phyloP scores from a whole-genome alignment of 805 yeast genomes.

The Schizosaccharomyces japonicus region DNA sequence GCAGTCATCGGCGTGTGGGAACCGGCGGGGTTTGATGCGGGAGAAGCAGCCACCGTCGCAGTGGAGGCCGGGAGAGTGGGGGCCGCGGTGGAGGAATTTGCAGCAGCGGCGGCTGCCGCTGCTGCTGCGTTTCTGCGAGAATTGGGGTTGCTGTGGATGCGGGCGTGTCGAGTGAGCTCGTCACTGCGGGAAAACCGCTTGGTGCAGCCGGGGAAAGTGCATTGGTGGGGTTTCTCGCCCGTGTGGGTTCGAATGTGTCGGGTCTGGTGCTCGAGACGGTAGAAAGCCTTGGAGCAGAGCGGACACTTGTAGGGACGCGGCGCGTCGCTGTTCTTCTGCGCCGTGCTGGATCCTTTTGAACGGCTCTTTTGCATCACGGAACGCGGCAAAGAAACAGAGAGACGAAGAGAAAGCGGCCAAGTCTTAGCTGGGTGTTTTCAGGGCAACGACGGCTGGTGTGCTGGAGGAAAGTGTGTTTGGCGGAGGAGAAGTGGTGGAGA shows the following conservation, averaged over 20 bases:
- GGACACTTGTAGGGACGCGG: conserved; percentile 66
- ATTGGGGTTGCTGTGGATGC: conserved; percentile 1
- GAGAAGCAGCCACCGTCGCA: not conserved
- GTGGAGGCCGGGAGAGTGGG: not conserved
- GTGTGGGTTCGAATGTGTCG: conserved; percentile 82
- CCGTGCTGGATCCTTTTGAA: no score
- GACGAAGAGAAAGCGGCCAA: no score
- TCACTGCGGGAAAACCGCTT: not conserved
- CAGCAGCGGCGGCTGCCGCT: not conserved
- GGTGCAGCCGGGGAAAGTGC: conserved; percentile 28
- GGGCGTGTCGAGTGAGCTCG: conserved; percentile 1
- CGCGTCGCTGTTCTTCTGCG: not conserved
- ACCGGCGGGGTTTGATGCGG: not conserved
- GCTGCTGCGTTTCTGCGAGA: not conserved
- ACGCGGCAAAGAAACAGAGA: no score
- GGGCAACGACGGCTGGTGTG: no score
- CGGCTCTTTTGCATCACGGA: no score
- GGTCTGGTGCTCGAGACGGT: conserved; percentile 72
- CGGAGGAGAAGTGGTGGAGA: no score
- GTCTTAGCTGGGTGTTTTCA: no score
- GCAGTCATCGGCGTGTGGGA: not conserved
- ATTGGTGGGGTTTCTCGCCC: conserved; percentile 76
- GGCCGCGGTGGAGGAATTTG: not conserved
- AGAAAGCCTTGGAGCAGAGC: conserved; percentile 64
- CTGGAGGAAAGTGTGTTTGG: no score